Conservation (phyloP, 768 basidiomycete species). For the Roridomyces roridus region DNA sequence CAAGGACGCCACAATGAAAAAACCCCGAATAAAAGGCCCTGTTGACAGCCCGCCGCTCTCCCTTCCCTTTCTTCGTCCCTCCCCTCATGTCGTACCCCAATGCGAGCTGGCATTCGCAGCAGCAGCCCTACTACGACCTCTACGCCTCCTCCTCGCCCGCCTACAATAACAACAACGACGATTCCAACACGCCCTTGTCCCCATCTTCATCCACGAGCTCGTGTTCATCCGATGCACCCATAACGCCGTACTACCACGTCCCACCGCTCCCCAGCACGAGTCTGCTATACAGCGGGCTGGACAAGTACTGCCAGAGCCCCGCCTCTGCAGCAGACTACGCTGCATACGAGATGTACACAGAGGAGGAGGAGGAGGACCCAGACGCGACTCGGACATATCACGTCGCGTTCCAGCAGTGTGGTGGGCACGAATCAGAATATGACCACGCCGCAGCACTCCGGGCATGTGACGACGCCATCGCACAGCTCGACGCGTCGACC, state of each 20-base stretch:
- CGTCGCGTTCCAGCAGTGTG: slow-evolving; percentile 1
- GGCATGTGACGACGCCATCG: slow-evolving; percentile 10
- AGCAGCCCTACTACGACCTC: too few species aligned
- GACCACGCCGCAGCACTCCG: slow-evolving; percentile 10
- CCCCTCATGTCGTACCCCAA: neutral
- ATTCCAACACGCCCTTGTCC: slow-evolving; percentile 9
- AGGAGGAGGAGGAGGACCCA: slow-evolving; percentile 11
- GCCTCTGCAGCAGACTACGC: neutral
- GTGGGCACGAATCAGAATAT: neutral
- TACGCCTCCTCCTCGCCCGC: slow-evolving; percentile 4
- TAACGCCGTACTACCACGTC: slow-evolving; percentile 9
- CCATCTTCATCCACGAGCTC: slow-evolving; percentile 19
- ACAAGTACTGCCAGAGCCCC: slow-evolving; percentile 7
- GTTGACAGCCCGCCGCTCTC: slow-evolving; percentile 3
- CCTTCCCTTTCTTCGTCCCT: slow-evolving; percentile 2
- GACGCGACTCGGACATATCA: slow-evolving; percentile 9
- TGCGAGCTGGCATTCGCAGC: slow-evolving; percentile 9
- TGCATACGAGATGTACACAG: slow-evolving; percentile 6
- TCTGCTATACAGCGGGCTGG: slow-evolving; percentile 6
- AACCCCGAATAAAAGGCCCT: slow-evolving; percentile 13
- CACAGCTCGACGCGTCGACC: too few species aligned
- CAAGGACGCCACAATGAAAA: slow-evolving; percentile 9
- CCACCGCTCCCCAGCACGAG: slow-evolving; percentile 1
- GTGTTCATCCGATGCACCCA: slow-evolving; percentile 18
- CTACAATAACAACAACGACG: slow-evolving; percentile 9